Base-by-base conservation (phyloP, 2,329 filamentous ascomycete species). In the Capronia epimyces region DNA sequence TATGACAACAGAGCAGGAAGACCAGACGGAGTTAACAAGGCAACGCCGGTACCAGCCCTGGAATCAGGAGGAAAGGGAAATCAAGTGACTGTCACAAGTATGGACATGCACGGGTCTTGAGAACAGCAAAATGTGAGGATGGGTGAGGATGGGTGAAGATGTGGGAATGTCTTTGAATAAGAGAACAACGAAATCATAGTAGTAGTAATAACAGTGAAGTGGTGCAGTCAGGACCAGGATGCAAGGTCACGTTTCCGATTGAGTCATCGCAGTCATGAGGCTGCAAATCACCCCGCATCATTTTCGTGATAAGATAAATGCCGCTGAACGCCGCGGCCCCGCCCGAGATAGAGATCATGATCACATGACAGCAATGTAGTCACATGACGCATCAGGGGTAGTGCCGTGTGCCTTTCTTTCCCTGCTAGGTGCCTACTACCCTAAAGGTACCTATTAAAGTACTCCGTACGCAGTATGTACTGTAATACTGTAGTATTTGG, bases 291-390 rank as follows among this genome's bases (percentile, higher is more conserved):
- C 52, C 52, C 52, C 52, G 52, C 52, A 51, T 42, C 27, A 41
- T 51, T 49, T 32, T 47, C 48, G 52, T 43, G 52, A 55, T 55
- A 55, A 46, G 46, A 49, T 51, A 51, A 55, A 55, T 40, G 20
- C 32, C 6, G 27, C n/a, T n/a, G n/a, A n/a, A n/a, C n/a, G n/a
- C n/a, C n/a, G n/a, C n/a, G n/a, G n/a, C n/a, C n/a, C n/a, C n/a
- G n/a, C n/a, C 24, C 5, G 10, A 27, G 5, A 27, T 27, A 27
- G 24, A 27, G 5, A n/a, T 43, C 44, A 39, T 52, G 3, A n/a
- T 8, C 32, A n/a, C 29, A 21, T 24, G 8, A 27, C 12, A 16
- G 16, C n/a, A 27, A 48, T 22, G 3, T 13, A 20, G 13, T 5
- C 20, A 36, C 12, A 16, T 16, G 22, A 21, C 13, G 8, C 4